A percentile compares a stretch with the other conserved stretches of the same genome.
These are phyloP conservation scores for Kluyveromyces nonfermentans DNA, from an alignment of 805 yeast genomes.

Conservation along the genomic window DNA sequence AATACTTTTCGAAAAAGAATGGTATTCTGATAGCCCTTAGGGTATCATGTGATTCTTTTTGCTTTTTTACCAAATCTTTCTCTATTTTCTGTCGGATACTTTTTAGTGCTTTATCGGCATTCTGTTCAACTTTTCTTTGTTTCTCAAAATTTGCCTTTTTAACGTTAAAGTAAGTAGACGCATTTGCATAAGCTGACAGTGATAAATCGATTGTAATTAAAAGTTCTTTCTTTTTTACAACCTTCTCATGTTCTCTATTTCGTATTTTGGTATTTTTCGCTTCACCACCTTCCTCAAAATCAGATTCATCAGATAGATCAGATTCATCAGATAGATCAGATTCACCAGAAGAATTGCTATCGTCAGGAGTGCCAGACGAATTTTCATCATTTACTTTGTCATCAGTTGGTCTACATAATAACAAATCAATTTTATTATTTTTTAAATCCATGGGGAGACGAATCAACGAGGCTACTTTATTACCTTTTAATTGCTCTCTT, in stretches of 20 bases:
- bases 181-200: constrained; percentile 80
- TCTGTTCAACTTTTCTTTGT: constrained; percentile 70
- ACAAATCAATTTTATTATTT: constrained; percentile 54
- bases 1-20: constrained; percentile 88
- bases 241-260: neutral
- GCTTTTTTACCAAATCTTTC: constrained; percentile 55
- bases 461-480: constrained; percentile 52
- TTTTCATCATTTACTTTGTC: constrained; percentile 26
- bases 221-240: neutral
- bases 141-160: constrained; percentile 70
- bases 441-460: constrained; percentile 59
- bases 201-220: constrained; percentile 51
- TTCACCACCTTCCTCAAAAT: neutral
- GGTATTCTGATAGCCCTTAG: constrained; percentile 57
- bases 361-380: constrained; percentile 16
- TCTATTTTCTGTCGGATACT: constrained; percentile 73
- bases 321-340: constrained; percentile 18
- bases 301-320: constrained; percentile 13
- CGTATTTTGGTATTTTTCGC: neutral
- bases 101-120: constrained; percentile 66
- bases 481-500: constrained; percentile 59
- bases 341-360: constrained; percentile 7
- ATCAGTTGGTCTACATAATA: constrained; percentile 36
- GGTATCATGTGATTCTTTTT: constrained; percentile 47
- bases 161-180: constrained; percentile 68